Conservation (phyloP, 441 rosid species). For the Erodium chrysanthum region DNA sequence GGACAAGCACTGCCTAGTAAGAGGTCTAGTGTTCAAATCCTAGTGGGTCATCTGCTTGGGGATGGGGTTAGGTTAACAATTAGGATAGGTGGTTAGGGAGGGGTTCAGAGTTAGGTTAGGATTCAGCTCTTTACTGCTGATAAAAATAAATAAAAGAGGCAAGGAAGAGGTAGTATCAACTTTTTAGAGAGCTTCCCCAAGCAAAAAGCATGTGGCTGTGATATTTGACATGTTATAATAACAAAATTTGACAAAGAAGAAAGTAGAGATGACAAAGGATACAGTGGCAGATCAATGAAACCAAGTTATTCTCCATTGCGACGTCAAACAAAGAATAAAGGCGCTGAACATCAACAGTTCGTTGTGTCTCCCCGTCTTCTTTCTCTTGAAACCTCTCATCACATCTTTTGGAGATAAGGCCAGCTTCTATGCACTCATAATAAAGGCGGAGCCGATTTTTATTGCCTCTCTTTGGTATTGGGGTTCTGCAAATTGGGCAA, state of each 20-base stretch:
- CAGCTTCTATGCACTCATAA: constrained; percentile 67
- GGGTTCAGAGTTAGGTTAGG: too few species aligned
- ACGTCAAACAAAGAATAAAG: constrained; percentile 79
- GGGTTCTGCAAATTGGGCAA: constrained; percentile 75
- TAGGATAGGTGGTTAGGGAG: too few species aligned
- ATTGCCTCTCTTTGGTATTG: constrained; percentile 36
- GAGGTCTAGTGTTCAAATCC: too few species aligned
- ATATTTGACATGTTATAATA: not conserved
- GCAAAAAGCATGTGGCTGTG: not conserved
- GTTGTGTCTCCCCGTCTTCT: constrained; percentile 46
- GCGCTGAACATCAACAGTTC: constrained; percentile 58
- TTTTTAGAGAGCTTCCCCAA: too few species aligned
- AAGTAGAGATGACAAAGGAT: constrained; percentile 34
- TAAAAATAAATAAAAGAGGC: too few species aligned
- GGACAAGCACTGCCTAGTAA: too few species aligned
- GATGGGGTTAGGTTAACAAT: too few species aligned
- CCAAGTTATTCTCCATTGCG: constrained; percentile 74
- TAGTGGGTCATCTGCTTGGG: too few species aligned
- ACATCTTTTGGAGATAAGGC: constrained; percentile 44
- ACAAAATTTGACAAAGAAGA: not conserved
- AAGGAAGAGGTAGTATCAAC: not conserved
- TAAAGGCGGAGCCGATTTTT: constrained; percentile 54
- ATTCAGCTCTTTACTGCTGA: too few species aligned
- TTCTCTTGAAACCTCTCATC: constrained; percentile 53
- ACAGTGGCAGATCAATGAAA: constrained; percentile 80